Evolutionary conservation across 2,329 filamentous ascomycete species (phyloP).

Genomic region (Camptophora hylomeconis): DNA sequence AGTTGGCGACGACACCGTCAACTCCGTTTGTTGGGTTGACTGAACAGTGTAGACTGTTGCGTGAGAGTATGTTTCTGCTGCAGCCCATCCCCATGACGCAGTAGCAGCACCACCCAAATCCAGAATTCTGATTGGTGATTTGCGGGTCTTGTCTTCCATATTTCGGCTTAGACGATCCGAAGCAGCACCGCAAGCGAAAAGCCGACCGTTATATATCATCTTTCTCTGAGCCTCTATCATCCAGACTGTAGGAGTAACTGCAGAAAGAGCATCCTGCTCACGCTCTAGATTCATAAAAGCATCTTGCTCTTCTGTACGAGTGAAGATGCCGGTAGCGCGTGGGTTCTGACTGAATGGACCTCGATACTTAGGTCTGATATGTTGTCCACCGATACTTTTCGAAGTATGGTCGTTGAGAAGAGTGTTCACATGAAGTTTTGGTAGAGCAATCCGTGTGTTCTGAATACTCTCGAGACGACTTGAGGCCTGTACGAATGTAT

Average conservation of each 20-base stretch:
- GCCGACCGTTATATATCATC: conserved; percentile 44
- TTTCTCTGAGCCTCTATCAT: conserved; percentile 48
- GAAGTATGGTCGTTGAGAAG: conserved; percentile 37
- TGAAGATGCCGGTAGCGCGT: conserved; percentile 45
- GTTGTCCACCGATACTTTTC: conserved; percentile 52
- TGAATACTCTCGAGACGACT: conserved; percentile 82
- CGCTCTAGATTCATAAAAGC: conserved; percentile 46
- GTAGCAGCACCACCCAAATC: conserved; percentile 76
- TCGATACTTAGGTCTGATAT: conserved; percentile 60
- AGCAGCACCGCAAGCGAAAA: conserved; percentile 42
- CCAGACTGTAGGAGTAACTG: conserved; percentile 50
- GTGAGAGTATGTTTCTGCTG: conserved; percentile 72
- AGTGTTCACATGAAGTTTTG: conserved; percentile 61
- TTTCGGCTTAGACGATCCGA: conserved; percentile 16
- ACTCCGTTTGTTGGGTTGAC: too few species aligned
- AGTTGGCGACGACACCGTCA: too few species aligned
- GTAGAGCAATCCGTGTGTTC: conserved; percentile 62
- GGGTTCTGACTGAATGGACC: conserved; percentile 58
- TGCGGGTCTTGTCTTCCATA: conserved; percentile 13
- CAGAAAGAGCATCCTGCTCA: conserved; percentile 65
- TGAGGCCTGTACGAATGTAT: conserved; percentile 74
- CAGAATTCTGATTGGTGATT: conserved; percentile 46
- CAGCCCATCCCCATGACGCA: conserved; percentile 94
- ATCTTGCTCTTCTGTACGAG: conserved; percentile 20
- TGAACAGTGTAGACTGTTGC: conserved; percentile 80